These are phyloP conservation scores for Brassica nigra DNA, from an alignment of 345 rosid genomes.

Conservation along the genomic window DNA sequence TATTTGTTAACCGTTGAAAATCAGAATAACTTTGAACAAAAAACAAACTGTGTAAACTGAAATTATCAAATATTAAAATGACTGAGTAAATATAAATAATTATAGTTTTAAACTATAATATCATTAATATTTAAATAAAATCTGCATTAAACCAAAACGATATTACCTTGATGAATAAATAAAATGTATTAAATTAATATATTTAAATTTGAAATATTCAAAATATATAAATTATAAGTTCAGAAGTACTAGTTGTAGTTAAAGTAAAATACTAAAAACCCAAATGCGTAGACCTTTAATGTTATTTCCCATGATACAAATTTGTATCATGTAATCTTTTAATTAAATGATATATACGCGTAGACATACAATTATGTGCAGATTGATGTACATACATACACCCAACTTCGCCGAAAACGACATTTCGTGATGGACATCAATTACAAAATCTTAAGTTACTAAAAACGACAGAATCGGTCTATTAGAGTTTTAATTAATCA, in stretches of 20 bases:
- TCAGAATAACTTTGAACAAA: not conserved
- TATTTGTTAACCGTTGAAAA: not conserved
- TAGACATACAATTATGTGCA: slow-evolving; percentile 20
- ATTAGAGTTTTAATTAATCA: slow-evolving; percentile 15
- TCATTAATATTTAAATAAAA: no score
- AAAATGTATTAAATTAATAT: not conserved
- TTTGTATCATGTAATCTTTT: not conserved
- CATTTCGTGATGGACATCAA: slow-evolving; percentile 27
- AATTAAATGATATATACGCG: slow-evolving; percentile 22
- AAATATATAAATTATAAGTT: no score
- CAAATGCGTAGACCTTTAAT: not conserved
- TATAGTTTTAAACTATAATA: no score
- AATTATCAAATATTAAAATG: no score
- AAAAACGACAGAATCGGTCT: slow-evolving; percentile 29
- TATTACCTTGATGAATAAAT: not conserved
- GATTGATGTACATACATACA: slow-evolving; percentile 37
- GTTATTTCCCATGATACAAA: not conserved
- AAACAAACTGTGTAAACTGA: not conserved
- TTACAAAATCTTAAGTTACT: not conserved
- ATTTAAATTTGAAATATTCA: no score
- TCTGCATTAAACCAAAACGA: not conserved
- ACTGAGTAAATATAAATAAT: no score
- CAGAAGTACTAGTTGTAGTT: not conserved
- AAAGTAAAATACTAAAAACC: not conserved
- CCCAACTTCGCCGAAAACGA: slow-evolving; percentile 37